These are phyloP conservation scores for Persicaria maculosa DNA, from an alignment of 148 eudicot genomes.

Conservation along the genomic window DNA sequence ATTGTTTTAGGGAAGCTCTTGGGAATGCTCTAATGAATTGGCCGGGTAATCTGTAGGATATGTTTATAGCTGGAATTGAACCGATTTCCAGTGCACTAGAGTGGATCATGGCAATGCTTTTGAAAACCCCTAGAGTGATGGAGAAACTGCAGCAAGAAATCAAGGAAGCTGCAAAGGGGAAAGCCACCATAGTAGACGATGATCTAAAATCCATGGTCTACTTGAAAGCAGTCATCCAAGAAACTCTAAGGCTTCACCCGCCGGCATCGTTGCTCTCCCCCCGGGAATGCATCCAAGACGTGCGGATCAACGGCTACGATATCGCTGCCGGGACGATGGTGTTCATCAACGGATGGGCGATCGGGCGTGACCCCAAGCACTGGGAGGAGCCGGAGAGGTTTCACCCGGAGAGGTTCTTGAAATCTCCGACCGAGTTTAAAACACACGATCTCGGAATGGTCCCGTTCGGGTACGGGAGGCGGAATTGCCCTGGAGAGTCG, in stretches of 20 bases:
- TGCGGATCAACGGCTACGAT: constrained; percentile 19
- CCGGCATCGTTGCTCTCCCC: constrained; percentile 22
- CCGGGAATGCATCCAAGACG: constrained; percentile 19
- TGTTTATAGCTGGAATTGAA: constrained; percentile 29
- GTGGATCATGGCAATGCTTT: constrained; percentile 32
- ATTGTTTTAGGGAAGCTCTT: too few relatives aligned
- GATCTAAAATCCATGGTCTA: constrained; percentile 13
- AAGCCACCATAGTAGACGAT: constrained; percentile 13
- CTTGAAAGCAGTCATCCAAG: constrained; percentile 25
- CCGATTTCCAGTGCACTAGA: constrained; percentile 25
- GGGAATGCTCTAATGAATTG: not conserved
- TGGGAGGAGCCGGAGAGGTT: not conserved
- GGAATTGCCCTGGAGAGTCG: not conserved
- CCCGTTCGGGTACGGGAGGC: not conserved
- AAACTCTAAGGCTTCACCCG: constrained; percentile 16
- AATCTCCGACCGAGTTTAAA: constrained; percentile 5
- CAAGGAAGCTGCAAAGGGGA: constrained; percentile 16
- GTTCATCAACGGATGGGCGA: constrained; percentile 25
- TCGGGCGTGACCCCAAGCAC: constrained; percentile 20
- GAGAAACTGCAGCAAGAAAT: constrained; percentile 23
- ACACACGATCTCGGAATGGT: constrained; percentile 1
- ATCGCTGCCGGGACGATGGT: constrained; percentile 23
- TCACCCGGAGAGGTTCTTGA: constrained; percentile 19
- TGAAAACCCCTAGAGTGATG: constrained; percentile 24
- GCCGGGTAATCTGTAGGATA: constrained; percentile 25